Percentiles rank a stretch among this genome's conserved stretches.
Conservation (phyloP, 2,329 filamentous ascomycete species). For the Calonectria montana region DNA sequence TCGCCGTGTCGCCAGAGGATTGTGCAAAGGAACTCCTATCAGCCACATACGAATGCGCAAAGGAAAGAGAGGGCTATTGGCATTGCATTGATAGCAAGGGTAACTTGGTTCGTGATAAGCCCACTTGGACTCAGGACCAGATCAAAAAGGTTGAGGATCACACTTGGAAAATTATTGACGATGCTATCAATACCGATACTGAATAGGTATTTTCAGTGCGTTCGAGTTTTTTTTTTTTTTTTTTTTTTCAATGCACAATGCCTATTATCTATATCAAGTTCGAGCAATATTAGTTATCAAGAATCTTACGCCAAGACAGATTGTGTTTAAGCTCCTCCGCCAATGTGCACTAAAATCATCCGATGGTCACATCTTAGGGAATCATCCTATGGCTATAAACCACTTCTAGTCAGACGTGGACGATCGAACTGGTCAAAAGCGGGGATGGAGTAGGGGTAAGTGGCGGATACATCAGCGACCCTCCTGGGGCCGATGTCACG, state of each 20-base stretch:
- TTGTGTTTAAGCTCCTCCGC: background rate
- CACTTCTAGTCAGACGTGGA: background rate
- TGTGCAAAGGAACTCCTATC: slow-evolving; percentile 45
- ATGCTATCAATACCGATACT: background rate
- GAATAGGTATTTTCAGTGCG: background rate
- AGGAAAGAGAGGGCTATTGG: slow-evolving; percentile 39
- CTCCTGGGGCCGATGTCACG: background rate
- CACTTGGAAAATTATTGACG: slow-evolving; percentile 46
- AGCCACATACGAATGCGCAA: slow-evolving; percentile 25
- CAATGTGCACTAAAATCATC: background rate
- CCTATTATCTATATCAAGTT: background rate
- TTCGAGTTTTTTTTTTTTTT: background rate
- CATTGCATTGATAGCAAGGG: slow-evolving; percentile 46
- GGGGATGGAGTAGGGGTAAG: background rate
- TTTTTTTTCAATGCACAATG: background rate
- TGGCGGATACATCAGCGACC: background rate
- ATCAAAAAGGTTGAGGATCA: slow-evolving; percentile 43
- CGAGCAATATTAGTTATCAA: background rate
- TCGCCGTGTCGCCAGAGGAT: slow-evolving; percentile 40
- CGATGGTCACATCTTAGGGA: background rate
- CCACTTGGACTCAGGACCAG: slow-evolving; percentile 44
- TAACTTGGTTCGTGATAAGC: slow-evolving; percentile 37
- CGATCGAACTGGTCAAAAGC: background rate
- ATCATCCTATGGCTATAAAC: background rate
- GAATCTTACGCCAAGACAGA: background rate